phyloP scores from a whole-genome alignment of 345 rosid genomes.

The Citrus hindsii region DNA sequence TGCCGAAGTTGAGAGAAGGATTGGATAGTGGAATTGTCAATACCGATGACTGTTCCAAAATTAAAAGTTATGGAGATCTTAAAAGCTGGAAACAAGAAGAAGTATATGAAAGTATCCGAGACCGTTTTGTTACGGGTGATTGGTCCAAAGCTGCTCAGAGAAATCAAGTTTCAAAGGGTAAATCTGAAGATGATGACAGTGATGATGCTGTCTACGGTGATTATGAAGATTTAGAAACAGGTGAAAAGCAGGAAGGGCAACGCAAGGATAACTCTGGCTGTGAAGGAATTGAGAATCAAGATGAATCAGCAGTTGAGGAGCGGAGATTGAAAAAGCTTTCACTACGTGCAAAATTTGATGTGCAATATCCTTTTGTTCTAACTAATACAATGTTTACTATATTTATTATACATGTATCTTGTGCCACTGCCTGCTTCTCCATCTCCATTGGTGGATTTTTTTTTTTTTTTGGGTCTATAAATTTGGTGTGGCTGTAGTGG shows the following conservation, averaged over 20 bases:
- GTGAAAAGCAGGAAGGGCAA: slow-evolving; percentile 46
- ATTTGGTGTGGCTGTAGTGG: background rate
- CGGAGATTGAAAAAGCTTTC: no score
- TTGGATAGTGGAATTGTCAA: slow-evolving; percentile 37
- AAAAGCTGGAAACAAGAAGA: slow-evolving; percentile 78
- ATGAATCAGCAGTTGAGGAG: no score
- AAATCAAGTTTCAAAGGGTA: slow-evolving; percentile 36
- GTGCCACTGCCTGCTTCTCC: no score
- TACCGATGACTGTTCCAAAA: slow-evolving; percentile 79
- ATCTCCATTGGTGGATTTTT: background rate
- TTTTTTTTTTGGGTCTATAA: background rate
- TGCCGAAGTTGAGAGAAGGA: slow-evolving; percentile 54
- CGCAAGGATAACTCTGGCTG: slow-evolving; percentile 28
- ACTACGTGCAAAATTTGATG: no score
- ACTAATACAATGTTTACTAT: no score
- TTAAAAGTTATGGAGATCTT: slow-evolving; percentile 33
- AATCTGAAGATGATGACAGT: slow-evolving; percentile 41
- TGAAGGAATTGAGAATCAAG: slow-evolving; percentile 33
- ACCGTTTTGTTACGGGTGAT: slow-evolving; percentile 92
- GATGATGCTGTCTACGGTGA: slow-evolving; percentile 63
- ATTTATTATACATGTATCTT: no score
- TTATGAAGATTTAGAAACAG: slow-evolving; percentile 90
- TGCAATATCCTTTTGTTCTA: no score
- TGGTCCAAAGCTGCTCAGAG: slow-evolving; percentile 78
- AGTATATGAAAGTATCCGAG: slow-evolving; percentile 63